A percentile compares a stretch with the other conserved stretches of the same genome.
These are phyloP conservation scores for Fusarium redolens DNA, from an alignment of 2,329 filamentous ascomycete species.

Conservation along the genomic window DNA sequence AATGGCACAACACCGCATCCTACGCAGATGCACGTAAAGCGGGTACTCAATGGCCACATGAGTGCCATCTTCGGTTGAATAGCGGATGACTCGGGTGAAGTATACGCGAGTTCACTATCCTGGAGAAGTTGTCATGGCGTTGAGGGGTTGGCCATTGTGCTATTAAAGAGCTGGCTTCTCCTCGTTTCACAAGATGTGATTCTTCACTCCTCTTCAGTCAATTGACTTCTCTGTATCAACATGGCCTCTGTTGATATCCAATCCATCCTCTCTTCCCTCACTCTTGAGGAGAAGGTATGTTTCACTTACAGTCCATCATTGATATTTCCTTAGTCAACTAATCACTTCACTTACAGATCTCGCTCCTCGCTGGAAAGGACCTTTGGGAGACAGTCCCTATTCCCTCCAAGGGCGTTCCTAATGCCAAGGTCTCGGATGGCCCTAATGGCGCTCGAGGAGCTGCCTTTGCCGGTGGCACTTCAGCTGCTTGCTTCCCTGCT, in stretches of 20 bases:
- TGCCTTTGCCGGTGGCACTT: constrained; percentile 40
- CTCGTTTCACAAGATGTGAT: constrained; percentile 20
- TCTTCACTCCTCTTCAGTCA: constrained; percentile 13
- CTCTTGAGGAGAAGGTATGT: constrained; percentile 48
- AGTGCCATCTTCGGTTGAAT: constrained; percentile 34
- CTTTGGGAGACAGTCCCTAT: constrained; percentile 44
- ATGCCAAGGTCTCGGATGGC: constrained; percentile 43
- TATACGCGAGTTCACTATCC: constrained; percentile 1
- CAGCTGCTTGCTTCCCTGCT: constrained; percentile 45
- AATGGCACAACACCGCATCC: constrained; percentile 37
- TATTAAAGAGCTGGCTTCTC: constrained; percentile 38
- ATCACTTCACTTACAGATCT: constrained; percentile 23
- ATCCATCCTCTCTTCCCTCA: constrained; percentile 45
- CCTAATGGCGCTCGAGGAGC: constrained; percentile 45
- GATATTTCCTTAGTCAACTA: background rate
- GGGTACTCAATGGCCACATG: constrained; percentile 37
- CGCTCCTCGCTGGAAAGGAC: constrained; percentile 43
- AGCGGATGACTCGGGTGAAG: constrained; percentile 24
- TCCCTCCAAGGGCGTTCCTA: constrained; percentile 40
- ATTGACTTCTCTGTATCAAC: constrained; percentile 17
- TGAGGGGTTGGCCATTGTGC: constrained; percentile 18
- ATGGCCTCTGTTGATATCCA: constrained; percentile 44
- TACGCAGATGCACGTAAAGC: constrained; percentile 31
- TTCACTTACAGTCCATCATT: background rate
- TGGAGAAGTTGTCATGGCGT: constrained; percentile 16